Conservation (phyloP, 371 early-diverging fungal species). For the Pancytospora epiphaga region DNA sequence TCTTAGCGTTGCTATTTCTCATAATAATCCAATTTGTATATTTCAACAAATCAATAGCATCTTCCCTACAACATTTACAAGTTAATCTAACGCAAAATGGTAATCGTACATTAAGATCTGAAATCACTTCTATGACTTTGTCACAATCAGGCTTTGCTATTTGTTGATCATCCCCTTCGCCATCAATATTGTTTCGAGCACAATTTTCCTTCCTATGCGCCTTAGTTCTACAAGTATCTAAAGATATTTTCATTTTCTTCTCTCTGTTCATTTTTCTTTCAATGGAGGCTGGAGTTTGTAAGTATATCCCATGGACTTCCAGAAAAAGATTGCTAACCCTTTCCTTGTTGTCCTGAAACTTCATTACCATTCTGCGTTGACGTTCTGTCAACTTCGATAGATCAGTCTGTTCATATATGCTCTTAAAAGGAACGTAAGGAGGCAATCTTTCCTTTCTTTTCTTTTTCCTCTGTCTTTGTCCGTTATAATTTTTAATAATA, state of each 20-base stretch:
- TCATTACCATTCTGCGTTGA: slow-evolving; percentile 10
- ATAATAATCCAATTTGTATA: background rate
- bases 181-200: background rate
- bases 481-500: background rate
- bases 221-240: background rate
- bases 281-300: background rate
- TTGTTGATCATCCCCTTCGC: background rate
- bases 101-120: background rate
- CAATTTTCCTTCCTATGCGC: background rate
- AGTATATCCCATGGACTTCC: slow-evolving; percentile 13
- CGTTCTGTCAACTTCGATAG: slow-evolving; percentile 16
- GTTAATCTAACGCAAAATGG: background rate
- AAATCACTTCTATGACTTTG: background rate
- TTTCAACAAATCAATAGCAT: background rate
- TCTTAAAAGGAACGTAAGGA: slow-evolving; percentile 9
- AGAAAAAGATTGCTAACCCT: slow-evolving; percentile 5
- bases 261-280: background rate
- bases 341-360: background rate
- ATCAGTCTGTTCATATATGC: slow-evolving; percentile 14
- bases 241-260: background rate
- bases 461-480: background rate
- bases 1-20: background rate
- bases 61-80: background rate
- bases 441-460: slow-evolving; percentile 9
- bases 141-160: background rate